Conservation (phyloP, 306 rosid genomes). For the cucumber (Cucumis sativus) region Cucumber_9930_V3 NC_026660.2:6784001-6784500, state of each 20-base stretch:
- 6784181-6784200: slow-evolving; percentile 84
- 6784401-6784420: background rate
- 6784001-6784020: slow-evolving; percentile 94
- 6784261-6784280: slow-evolving; percentile 60
- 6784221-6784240: slow-evolving; percentile 73
- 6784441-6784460: background rate
- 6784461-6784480: background rate
- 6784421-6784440: background rate
- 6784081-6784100: slow-evolving; percentile 92
- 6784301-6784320: slow-evolving; percentile 44
- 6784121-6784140: slow-evolving; percentile 55
- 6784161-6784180: slow-evolving; percentile 86
- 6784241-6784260: slow-evolving; percentile 85
- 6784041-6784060: slow-evolving; percentile 53
- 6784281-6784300: slow-evolving; percentile 48
- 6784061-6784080: slow-evolving; percentile 66
- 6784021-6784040: slow-evolving; percentile 79
- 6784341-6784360: no score
- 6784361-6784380: background rate
- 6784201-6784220: slow-evolving; percentile 91
- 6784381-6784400: background rate
- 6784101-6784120: slow-evolving; percentile 38
- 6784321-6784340: no score
- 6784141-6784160: slow-evolving; percentile 58
- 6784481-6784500: no score